These are phyloP conservation scores for Cercospora sesami DNA, from an alignment of 2,329 filamentous ascomycete genomes.

Conservation along the genomic window DNA sequence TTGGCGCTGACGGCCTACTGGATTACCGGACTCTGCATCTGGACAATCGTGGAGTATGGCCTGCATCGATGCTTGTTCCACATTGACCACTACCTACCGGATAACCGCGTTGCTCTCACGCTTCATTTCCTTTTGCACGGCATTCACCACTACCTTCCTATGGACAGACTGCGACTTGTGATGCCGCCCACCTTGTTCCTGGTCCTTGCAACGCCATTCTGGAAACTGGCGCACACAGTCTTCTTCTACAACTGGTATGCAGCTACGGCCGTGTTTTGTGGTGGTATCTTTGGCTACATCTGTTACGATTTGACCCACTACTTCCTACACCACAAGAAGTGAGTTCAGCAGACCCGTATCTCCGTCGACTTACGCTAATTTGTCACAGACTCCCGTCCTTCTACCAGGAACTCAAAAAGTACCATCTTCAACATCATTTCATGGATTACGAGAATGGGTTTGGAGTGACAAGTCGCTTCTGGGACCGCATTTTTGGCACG, in stretches of 20 bases:
- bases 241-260: conserved; percentile 85
- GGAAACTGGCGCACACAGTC: conserved; percentile 79
- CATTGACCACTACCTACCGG: conserved; percentile 86
- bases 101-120: conserved; percentile 84
- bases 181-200: conserved; percentile 93
- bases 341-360: conserved; percentile 37
- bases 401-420: conserved; percentile 93
- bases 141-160: conserved; percentile 97
- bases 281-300: conserved; percentile 91
- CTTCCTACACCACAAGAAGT: conserved; percentile 94
- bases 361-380: conserved; percentile 15
- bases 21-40: conserved; percentile 70
- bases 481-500: conserved; percentile 90
- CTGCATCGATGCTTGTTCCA: conserved; percentile 93
- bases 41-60: conserved; percentile 87
- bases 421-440: conserved; percentile 95
- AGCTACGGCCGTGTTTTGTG: conserved; percentile 76
- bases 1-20: conserved; percentile 61
- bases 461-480: conserved; percentile 93
- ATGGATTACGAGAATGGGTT: conserved; percentile 98
- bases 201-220: conserved; percentile 82
- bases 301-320: conserved; percentile 98
- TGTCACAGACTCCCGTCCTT: conserved; percentile 69
- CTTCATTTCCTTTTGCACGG: conserved; percentile 92
- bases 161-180: conserved; percentile 95